phyloP scores from a whole-genome alignment of 75 land plant species.

The Cupressus sempervirens region DNA sequence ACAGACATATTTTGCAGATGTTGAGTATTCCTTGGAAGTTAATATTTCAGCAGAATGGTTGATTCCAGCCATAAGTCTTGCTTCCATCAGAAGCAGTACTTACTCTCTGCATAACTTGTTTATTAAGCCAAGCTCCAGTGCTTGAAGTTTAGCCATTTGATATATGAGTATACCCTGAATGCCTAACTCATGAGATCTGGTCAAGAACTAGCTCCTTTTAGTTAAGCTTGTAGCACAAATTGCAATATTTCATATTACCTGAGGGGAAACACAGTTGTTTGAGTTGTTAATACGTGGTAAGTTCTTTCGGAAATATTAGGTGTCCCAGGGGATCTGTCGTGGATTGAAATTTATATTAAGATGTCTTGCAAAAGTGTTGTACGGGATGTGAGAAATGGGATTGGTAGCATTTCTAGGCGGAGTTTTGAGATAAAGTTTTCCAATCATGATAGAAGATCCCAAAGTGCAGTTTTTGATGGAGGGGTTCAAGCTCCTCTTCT shows the following conservation, averaged over 20 bases:
- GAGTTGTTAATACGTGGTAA: neutral
- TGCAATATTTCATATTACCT: neutral
- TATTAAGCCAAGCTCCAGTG: neutral
- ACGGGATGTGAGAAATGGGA: conserved; percentile 57
- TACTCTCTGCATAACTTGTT: neutral
- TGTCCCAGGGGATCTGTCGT: neutral
- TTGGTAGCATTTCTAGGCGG: conserved; percentile 58
- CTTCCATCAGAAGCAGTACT: neutral
- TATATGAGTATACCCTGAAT: neutral
- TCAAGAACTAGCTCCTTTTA: neutral
- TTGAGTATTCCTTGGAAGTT: neutral
- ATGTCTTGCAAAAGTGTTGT: conserved; percentile 67
- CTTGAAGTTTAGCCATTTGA: neutral
- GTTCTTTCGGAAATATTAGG: neutral
- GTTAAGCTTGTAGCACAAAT: neutral
- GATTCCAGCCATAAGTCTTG: neutral
- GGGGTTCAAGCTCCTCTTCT: conserved; percentile 7
- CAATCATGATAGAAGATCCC: conserved; percentile 28
- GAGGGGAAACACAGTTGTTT: neutral
- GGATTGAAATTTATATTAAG: neutral
- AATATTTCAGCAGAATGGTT: neutral
- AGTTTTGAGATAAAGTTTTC: conserved; percentile 41
- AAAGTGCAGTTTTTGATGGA: conserved; percentile 45
- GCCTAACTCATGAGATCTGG: neutral
- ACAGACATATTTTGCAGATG: neutral